A percentile compares a stretch with the other conserved stretches of the same genome.
These are phyloP conservation scores for Candida glaebosa DNA, from an alignment of 805 yeast species.

Conservation along the genomic window DNA sequence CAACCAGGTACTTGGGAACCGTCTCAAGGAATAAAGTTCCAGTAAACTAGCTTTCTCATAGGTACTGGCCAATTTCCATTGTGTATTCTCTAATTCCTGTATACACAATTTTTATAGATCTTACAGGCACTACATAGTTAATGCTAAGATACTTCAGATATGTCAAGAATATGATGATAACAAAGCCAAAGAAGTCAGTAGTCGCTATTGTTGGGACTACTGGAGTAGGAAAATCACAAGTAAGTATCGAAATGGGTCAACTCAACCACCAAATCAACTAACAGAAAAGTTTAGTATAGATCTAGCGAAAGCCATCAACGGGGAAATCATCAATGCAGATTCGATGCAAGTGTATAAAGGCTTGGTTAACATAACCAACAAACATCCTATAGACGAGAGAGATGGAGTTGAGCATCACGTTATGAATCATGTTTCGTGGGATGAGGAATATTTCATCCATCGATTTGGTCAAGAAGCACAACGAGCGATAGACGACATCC, in stretches of 20 bases:
- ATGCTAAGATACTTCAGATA: slow-evolving; percentile 14
- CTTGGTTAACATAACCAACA: slow-evolving; percentile 78
- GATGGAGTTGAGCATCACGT: slow-evolving; percentile 79
- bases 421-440: slow-evolving; percentile 80
- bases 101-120: neutral
- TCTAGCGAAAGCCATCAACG: slow-evolving; percentile 69
- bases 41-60: no score
- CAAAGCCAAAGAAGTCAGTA: slow-evolving; percentile 34
- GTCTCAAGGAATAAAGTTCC: slow-evolving; percentile 13
- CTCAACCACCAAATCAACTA: no score
- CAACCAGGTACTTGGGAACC: slow-evolving; percentile 14
- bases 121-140: slow-evolving; percentile 4
- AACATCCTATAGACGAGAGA: slow-evolving; percentile 81
- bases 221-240: slow-evolving; percentile 92
- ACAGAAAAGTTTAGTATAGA: slow-evolving; percentile 76
- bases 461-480: slow-evolving; percentile 73
- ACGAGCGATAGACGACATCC: slow-evolving; percentile 59
- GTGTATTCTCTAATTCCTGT: neutral
- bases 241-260: slow-evolving; percentile 20
- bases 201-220: slow-evolving; percentile 87
- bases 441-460: slow-evolving; percentile 76
- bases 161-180: slow-evolving; percentile 25
- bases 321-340: slow-evolving; percentile 93
- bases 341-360: slow-evolving; percentile 92
- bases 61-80: no score